Base-by-base conservation (phyloP, 176 grass and related monocot genomes). In the Carex littledalei region DNA sequence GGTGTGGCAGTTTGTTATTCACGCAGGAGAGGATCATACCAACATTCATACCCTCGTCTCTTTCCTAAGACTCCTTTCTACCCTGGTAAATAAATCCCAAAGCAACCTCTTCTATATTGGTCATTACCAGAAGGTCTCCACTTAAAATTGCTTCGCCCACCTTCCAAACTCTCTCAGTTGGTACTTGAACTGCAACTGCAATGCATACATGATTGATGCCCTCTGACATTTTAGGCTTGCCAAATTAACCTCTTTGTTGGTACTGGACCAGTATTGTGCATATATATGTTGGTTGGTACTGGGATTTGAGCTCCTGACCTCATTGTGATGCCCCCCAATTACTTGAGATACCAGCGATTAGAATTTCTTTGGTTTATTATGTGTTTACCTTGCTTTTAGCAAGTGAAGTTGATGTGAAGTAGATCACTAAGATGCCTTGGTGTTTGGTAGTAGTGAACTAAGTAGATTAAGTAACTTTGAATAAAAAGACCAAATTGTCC, bases 21-120 rank as follows among this genome's bases (percentile, higher is more conserved):
- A 84, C 83, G 95, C 93, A 70, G 95, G 95, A 78, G 95, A 98
- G 82, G 95, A 98, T 87, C 95, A 98, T 86, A 94, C 88, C 9
- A 94, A 90, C 85, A 94, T 92, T 82, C 87, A 89, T 80, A 94
- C 93, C 86, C 93, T 98, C 56, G 91, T 98, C 47, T 90, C 95
- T 84, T 98, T 98, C 79, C 88, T 98, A 65, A 87, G 88, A 89
- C 93, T 98, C 85, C 93, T 98, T 54, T 88, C 90, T 88, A 91
- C 86, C 81, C 86, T 98, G 92, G 95, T 98, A 94, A 82, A 90
- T 22, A 79, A 50, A 72, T 82, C 67, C 13, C 72, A 37, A 13
- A 64, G 63, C 75, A 73, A 90, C 47, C 11, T 74, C 18, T 21
- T 31, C 32, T 67, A 69, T 47, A 10, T 56, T 77, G 45, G 50